Evolutionary conservation across 305 asterid species (phyloP).

Genomic region (Coffea humblotiana): DNA sequence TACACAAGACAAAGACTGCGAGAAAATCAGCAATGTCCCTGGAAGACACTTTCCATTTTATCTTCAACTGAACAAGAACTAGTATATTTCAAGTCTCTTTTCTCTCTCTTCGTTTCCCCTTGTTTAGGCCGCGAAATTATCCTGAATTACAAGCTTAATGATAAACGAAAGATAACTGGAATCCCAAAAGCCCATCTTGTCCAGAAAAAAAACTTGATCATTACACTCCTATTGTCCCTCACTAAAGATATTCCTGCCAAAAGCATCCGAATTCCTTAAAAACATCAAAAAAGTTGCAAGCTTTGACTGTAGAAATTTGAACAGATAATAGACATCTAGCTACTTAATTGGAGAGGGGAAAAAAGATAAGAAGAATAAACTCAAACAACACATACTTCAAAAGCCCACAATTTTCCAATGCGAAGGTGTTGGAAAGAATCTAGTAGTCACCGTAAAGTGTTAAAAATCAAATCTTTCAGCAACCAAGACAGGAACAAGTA

Average conservation of each 20-base stretch:
- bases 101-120: neutral
- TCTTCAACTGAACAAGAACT: neutral
- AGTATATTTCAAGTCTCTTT: neutral
- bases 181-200: conserved; percentile 33
- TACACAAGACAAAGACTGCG: neutral
- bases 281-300: conserved; percentile 32
- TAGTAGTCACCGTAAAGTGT: neutral
- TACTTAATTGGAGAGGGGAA: conserved; percentile 5
- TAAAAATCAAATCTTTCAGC: conserved; percentile 10
- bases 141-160: neutral
- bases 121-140: neutral
- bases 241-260: conserved; percentile 22
- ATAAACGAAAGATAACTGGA: neutral
- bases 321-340: neutral
- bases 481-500: conserved; percentile 3
- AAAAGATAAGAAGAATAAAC: neutral
- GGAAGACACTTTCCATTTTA: neutral
- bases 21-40: neutral
- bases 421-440: neutral
- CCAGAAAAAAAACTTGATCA: conserved; percentile 33
- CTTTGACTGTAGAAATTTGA: conserved; percentile 7
- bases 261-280: conserved; percentile 33
- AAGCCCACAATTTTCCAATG: neutral
- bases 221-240: conserved; percentile 30
- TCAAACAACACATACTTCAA: neutral